These are phyloP conservation scores for Oryza rufipogon DNA, from an alignment of 176 grass and related monocot genomes.

Conservation along the genomic window DNA sequence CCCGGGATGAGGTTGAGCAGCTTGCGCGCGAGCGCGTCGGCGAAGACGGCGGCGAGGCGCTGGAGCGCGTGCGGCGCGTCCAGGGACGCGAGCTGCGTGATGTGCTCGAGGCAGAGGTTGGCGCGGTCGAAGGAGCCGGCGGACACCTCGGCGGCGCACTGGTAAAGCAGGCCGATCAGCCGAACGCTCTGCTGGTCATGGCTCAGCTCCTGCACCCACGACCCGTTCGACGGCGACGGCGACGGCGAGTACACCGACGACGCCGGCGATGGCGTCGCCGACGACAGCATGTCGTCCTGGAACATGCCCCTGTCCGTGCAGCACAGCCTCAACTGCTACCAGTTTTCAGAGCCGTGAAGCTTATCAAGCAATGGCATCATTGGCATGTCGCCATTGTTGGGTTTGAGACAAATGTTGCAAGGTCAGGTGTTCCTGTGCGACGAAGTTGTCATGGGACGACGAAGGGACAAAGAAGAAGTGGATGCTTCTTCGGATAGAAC, in stretches of 20 bases:
- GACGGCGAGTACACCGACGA: slow-evolving; percentile 52
- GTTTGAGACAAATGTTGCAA: slow-evolving; percentile 30
- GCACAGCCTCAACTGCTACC: background rate
- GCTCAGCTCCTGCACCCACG: slow-evolving; percentile 51
- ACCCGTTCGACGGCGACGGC: slow-evolving; percentile 35
- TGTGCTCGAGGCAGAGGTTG: slow-evolving; percentile 53
- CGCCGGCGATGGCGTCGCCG: slow-evolving; percentile 51
- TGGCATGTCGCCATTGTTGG: background rate
- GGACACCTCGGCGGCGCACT: slow-evolving; percentile 52
- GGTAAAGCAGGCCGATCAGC: slow-evolving; percentile 46
- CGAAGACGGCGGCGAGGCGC: slow-evolving; percentile 71
- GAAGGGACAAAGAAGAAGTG: background rate
- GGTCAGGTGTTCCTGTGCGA: slow-evolving; percentile 44
- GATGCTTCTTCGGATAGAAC: slow-evolving; percentile 38
- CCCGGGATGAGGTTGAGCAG: slow-evolving; percentile 32
- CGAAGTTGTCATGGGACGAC: no score
- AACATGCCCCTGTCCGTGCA: slow-evolving; percentile 14
- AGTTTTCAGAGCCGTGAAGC: background rate
- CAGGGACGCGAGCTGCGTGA: slow-evolving; percentile 53
- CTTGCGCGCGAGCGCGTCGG: slow-evolving; percentile 65
- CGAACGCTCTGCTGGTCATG: slow-evolving; percentile 45
- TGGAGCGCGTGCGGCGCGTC: slow-evolving; percentile 56
- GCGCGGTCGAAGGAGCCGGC: slow-evolving; percentile 49
- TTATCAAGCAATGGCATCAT: background rate
- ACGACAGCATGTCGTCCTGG: slow-evolving; percentile 41